Evolutionary conservation across 1,139 yeast genomes (phyloP).

Genomic region (Scheffersomyces quercinus): DNA sequence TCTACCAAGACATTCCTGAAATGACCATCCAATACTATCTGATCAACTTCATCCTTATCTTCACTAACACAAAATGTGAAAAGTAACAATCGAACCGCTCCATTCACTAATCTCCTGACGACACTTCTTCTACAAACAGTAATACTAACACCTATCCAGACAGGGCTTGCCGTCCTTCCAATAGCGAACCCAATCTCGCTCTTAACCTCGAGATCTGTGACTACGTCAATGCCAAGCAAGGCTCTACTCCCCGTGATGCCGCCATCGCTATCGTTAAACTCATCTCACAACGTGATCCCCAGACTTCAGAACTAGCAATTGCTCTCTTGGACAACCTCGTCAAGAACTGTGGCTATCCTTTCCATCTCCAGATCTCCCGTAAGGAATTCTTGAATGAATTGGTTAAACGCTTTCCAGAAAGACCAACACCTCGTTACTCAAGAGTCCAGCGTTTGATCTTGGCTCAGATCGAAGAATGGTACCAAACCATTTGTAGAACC

Average conservation of each 20-base stretch:
- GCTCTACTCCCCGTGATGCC: constrained; percentile 88
- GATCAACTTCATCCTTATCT: background rate
- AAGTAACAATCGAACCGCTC: no score
- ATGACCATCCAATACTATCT: background rate
- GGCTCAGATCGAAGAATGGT: constrained; percentile 96
- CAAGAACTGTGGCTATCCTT: constrained; percentile 96
- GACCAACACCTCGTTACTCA: constrained; percentile 85
- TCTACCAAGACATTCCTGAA: no score
- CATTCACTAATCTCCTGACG: background rate
- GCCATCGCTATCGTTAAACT: constrained; percentile 86
- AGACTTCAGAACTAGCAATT: constrained; percentile 63
- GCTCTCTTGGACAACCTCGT: constrained; percentile 81
- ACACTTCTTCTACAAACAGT: background rate
- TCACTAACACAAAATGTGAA: no score
- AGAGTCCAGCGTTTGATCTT: constrained; percentile 81
- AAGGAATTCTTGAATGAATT: constrained; percentile 92
- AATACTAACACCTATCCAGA: constrained; percentile 38
- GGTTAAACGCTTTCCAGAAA: constrained; percentile 91
- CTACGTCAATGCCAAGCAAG: constrained; percentile 88
- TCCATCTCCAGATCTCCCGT: constrained; percentile 91
- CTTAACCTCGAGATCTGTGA: constrained; percentile 92
- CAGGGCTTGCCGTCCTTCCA: constrained; percentile 85
- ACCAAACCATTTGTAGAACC: constrained; percentile 89
- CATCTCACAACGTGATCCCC: constrained; percentile 81
- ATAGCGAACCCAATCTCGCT: constrained; percentile 85